These are phyloP conservation scores for Forsythia viridissima DNA, from an alignment of 257 asterid species.

Conservation along the genomic window DNA sequence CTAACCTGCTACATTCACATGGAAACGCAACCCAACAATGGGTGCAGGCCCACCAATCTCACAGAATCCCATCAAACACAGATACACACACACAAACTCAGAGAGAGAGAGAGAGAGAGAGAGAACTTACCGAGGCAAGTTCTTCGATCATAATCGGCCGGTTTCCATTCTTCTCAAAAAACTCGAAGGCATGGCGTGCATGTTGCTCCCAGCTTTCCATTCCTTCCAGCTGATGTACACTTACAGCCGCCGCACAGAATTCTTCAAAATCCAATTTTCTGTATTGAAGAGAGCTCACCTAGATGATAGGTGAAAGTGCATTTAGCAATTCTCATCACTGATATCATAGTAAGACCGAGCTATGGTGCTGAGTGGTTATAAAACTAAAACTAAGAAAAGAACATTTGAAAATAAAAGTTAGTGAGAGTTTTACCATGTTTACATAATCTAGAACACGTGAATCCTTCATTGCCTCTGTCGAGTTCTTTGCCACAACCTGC, in stretches of 20 bases:
- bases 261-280: slow-evolving; percentile 87
- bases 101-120: slow-evolving; percentile 13
- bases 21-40: no score
- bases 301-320: slow-evolving; percentile 15
- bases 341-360: background rate
- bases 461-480: slow-evolving; percentile 93
- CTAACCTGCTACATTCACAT: no score
- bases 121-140: slow-evolving; percentile 78
- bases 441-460: slow-evolving; percentile 84
- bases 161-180: background rate
- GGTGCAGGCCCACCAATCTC: no score
- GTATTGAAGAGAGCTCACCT: slow-evolving; percentile 91
- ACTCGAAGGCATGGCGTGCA: background rate
- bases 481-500: slow-evolving; percentile 70
- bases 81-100: background rate
- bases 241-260: slow-evolving; percentile 82
- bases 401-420: slow-evolving; percentile 1
- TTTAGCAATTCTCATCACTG: background rate
- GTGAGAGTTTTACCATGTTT: slow-evolving; percentile 50
- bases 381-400: background rate
- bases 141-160: slow-evolving; percentile 72
- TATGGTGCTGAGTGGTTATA: background rate
- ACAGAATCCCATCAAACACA: no score
- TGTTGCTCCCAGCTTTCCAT: slow-evolving; percentile 82
- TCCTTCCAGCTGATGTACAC: slow-evolving; percentile 92